Evolutionary conservation across 108 stramenopile genomes (phyloP).

Genomic region (Craspedostauros australis): DNA sequence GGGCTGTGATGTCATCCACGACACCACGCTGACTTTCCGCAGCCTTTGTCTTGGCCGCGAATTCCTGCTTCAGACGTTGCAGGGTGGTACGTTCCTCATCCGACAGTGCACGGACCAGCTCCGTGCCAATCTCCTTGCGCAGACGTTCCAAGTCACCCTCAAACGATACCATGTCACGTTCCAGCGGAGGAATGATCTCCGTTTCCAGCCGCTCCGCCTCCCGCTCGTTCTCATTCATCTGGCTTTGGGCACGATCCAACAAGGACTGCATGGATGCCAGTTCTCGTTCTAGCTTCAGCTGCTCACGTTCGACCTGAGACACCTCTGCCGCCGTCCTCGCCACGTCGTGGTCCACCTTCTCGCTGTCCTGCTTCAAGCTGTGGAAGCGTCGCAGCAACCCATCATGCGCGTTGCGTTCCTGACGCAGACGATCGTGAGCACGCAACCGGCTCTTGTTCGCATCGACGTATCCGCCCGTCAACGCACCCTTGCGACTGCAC

Average conservation of each 20-base stretch:
- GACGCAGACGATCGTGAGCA: slow-evolving; percentile 44
- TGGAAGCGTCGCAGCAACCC: slow-evolving; percentile 38
- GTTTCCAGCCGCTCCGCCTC: slow-evolving; percentile 64
- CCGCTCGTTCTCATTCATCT: slow-evolving; percentile 44
- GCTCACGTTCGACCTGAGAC: slow-evolving; percentile 64
- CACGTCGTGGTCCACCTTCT: slow-evolving; percentile 60
- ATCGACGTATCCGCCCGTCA: slow-evolving; percentile 90
- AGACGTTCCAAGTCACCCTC: slow-evolving; percentile 60
- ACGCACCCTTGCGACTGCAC: slow-evolving; percentile 85
- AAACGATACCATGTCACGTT: slow-evolving; percentile 55
- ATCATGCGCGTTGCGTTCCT: slow-evolving; percentile 55
- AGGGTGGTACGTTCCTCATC: slow-evolving; percentile 61
- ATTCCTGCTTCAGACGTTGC: slow-evolving; percentile 36
- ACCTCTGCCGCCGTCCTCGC: slow-evolving; percentile 63
- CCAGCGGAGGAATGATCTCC: slow-evolving; percentile 54
- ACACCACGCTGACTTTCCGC: slow-evolving; percentile 55
- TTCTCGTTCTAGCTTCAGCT: slow-evolving; percentile 56
- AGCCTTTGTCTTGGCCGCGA: slow-evolving; percentile 42
- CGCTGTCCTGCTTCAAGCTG: slow-evolving; percentile 39
- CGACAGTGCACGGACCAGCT: slow-evolving; percentile 48
- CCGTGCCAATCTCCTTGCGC: slow-evolving; percentile 82
- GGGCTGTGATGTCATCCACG: slow-evolving; percentile 57
- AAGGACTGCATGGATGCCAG: slow-evolving; percentile 54
- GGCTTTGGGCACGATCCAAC: slow-evolving; percentile 25
- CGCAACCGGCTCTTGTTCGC: slow-evolving; percentile 55